phyloP scores from a whole-genome alignment of 306 rosid genomes.

The Sicyos edulis region DNA sequence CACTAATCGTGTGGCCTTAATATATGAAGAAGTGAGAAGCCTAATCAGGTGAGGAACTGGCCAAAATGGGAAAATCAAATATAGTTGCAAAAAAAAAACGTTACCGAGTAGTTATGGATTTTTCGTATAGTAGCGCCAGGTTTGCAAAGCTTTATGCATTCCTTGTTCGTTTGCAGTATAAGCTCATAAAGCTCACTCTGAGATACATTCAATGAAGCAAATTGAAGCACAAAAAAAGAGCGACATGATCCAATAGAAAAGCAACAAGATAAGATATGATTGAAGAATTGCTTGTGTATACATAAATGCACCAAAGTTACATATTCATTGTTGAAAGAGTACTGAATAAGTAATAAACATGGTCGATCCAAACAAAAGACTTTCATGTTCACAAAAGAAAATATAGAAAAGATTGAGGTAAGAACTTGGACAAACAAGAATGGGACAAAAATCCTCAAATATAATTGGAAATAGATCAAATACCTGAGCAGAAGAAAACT shows the following conservation, averaged over 20 bases:
- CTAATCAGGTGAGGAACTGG: background rate
- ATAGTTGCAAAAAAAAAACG: background rate
- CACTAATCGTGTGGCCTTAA: background rate
- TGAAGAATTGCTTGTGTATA: background rate
- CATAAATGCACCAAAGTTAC: background rate
- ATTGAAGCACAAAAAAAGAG: background rate
- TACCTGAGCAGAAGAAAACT: conserved; percentile 76
- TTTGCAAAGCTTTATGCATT: conserved; percentile 73
- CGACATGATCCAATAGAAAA: background rate
- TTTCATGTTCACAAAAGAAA: background rate
- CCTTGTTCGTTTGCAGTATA: conserved; percentile 68
- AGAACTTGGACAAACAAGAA: background rate
- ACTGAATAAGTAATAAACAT: background rate
- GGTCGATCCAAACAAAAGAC: background rate
- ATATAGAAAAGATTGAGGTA: background rate
- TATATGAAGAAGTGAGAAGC: background rate
- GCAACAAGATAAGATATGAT: background rate
- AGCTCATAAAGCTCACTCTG: conserved; percentile 91
- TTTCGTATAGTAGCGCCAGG: conserved; percentile 69
- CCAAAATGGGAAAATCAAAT: conserved; percentile 3
- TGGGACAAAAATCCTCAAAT: background rate
- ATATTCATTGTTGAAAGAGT: background rate
- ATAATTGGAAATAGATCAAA: background rate
- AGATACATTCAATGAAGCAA: conserved; percentile 24
- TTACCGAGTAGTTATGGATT: conserved; percentile 75